Conservation (phyloP, 2,329 filamentous ascomycete species). For the Hypoxylon sp. region DNA sequence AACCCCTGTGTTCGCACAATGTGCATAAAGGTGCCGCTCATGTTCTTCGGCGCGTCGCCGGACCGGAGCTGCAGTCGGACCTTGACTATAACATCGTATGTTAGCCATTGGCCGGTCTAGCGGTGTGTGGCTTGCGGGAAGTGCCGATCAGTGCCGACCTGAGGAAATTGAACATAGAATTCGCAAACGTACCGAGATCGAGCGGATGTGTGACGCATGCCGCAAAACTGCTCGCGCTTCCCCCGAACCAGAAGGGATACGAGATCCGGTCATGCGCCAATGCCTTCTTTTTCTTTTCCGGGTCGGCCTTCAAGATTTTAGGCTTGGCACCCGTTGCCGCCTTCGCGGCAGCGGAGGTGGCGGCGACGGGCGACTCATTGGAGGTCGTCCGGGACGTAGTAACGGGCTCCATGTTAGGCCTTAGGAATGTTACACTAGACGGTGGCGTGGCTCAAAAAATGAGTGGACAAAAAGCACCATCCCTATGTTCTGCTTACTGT, state of each 20-base stretch:
- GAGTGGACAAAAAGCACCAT: conserved; percentile 41
- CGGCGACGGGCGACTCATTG: conserved; percentile 44
- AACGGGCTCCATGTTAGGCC: conserved; percentile 49
- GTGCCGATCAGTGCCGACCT: neutral
- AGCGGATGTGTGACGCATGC: conserved; percentile 93
- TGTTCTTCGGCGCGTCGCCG: conserved; percentile 81
- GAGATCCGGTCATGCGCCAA: conserved; percentile 58
- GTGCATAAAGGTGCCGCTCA: conserved; percentile 88
- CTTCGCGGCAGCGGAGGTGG: conserved; percentile 46
- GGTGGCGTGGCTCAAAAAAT: conserved; percentile 33
- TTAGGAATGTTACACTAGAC: conserved; percentile 46
- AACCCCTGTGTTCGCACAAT: conserved; percentile 82
- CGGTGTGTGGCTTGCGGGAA: conserved; percentile 11
- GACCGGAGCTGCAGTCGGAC: conserved; percentile 88
- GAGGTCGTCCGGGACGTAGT: conserved; percentile 45
- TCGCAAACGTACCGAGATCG: conserved; percentile 81
- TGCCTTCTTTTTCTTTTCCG: conserved; percentile 56
- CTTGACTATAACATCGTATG: conserved; percentile 64
- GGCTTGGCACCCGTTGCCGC: conserved; percentile 48
- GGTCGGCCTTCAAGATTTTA: conserved; percentile 12
- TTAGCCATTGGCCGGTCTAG: conserved; percentile 21
- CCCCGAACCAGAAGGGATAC: conserved; percentile 97
- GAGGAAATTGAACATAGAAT: conserved; percentile 1
- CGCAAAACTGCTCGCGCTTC: conserved; percentile 92
- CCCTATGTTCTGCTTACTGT: conserved; percentile 42